A percentile compares a stretch with the other conserved stretches of the same genome.
These are phyloP conservation scores for Schwanniomyces yamadae DNA, from an alignment of 805 yeast species.

Conservation along the genomic window DNA sequence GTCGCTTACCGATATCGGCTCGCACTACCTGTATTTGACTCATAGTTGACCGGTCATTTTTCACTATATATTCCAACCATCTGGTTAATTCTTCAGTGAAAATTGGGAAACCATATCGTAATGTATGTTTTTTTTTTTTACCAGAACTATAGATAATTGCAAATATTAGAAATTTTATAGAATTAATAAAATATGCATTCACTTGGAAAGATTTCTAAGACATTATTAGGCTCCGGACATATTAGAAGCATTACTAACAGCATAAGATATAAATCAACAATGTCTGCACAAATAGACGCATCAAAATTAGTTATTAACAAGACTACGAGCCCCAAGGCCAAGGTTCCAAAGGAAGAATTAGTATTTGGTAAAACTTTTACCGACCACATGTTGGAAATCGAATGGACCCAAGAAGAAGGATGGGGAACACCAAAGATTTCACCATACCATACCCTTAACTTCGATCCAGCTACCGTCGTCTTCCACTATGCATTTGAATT, in stretches of 20 bases:
- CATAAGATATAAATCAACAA: conserved; percentile 3
- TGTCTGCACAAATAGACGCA: conserved; percentile 35
- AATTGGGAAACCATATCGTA: background rate
- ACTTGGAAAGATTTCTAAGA: background rate
- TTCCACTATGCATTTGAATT: conserved; percentile 94
- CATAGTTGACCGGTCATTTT: background rate
- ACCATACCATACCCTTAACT: conserved; percentile 72
- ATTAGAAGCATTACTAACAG: conserved; percentile 3
- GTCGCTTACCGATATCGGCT: conserved; percentile 5
- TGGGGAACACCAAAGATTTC: conserved; percentile 89
- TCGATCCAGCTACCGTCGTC: conserved; percentile 89
- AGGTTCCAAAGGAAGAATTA: conserved; percentile 39
- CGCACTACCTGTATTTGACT: conserved; percentile 1
- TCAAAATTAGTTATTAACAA: conserved; percentile 34
- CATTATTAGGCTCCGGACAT: background rate
- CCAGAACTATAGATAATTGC: too few species aligned
- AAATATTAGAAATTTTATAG: background rate
- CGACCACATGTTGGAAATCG: conserved; percentile 83
- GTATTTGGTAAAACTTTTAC: conserved; percentile 60
- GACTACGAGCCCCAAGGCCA: conserved; percentile 36
- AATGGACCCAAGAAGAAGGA: conserved; percentile 75
- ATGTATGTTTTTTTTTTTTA: background rate
- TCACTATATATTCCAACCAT: background rate
- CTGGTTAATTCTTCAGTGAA: background rate
- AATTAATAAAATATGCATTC: background rate